Conservation (phyloP, 768 basidiomycete species). For the Rhodocollybia butyracea region DNA sequence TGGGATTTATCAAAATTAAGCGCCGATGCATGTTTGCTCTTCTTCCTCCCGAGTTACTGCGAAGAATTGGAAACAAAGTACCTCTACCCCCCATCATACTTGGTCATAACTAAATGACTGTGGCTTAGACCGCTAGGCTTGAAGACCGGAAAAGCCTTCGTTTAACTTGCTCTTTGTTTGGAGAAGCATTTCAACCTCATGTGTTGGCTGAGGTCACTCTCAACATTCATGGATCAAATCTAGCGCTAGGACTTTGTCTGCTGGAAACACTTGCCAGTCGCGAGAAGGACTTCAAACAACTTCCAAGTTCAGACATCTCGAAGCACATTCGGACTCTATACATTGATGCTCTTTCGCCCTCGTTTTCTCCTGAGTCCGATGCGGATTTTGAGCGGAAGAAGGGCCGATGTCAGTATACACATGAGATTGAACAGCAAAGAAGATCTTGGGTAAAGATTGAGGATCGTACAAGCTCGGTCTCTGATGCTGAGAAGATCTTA, state of each 20-base stretch:
- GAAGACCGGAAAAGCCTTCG: conserved; percentile 6
- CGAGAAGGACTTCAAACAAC: neutral
- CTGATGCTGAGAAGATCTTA: neutral
- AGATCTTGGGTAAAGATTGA: neutral
- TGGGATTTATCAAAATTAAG: too few relatives aligned
- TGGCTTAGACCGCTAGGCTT: neutral
- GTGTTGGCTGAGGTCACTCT: neutral
- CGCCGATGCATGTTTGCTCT: neutral
- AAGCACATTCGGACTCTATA: neutral
- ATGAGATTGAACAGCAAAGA: neutral
- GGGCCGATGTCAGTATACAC: neutral
- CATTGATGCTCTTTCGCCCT: conserved; percentile 1
- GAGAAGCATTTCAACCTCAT: neutral
- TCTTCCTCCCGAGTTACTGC: neutral
- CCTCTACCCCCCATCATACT: neutral
- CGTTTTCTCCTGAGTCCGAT: neutral
- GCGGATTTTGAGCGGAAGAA: neutral
- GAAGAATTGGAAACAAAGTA: neutral
- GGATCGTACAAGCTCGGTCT: neutral
- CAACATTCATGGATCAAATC: neutral
- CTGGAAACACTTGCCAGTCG: neutral
- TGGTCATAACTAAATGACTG: neutral
- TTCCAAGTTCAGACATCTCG: neutral
- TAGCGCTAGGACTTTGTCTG: neutral
- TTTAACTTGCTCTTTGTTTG: neutral